A percentile compares a stretch with the other conserved stretches of the same genome.
Evolutionary conservation across 2,329 filamentous ascomycete species (phyloP).

Genomic region (Drechslerella coelobrocha): DNA sequence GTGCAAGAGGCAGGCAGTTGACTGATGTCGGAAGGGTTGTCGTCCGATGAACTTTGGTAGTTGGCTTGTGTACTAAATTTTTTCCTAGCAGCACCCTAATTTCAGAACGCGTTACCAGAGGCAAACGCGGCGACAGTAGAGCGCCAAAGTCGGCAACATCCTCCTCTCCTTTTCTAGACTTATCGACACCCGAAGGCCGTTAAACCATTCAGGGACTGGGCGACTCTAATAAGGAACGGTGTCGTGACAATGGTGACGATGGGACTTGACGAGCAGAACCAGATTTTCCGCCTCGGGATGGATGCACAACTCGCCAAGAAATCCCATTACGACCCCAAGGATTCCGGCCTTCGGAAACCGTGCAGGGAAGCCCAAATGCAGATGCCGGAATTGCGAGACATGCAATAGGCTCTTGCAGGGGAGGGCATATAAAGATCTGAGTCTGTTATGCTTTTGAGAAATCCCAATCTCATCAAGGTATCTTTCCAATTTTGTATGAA

Average conservation of each 20-base stretch:
- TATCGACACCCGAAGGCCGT: neutral
- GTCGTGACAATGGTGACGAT: neutral
- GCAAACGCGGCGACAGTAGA: slow-evolving; percentile 34
- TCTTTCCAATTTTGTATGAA: neutral
- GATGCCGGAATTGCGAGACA: slow-evolving; percentile 32
- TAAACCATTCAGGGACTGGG: neutral
- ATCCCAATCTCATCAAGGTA: neutral
- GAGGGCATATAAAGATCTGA: neutral
- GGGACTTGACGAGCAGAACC: neutral
- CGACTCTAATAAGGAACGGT: neutral
- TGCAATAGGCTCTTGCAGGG: neutral
- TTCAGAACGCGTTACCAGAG: slow-evolving; percentile 43
- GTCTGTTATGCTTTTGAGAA: neutral
- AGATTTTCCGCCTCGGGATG: slow-evolving; percentile 8
- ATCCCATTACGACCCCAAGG: slow-evolving; percentile 17
- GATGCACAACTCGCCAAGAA: slow-evolving; percentile 7
- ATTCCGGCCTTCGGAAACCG: slow-evolving; percentile 15
- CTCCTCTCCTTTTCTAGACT: neutral
- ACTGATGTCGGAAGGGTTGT: slow-evolving; percentile 36
- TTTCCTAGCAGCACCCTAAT: slow-evolving; percentile 5
- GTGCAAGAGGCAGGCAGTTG: slow-evolving; percentile 11
- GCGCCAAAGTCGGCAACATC: neutral
- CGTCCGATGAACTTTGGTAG: slow-evolving; percentile 28
- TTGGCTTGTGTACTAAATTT: slow-evolving; percentile 24
- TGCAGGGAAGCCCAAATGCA: slow-evolving; percentile 16